These are phyloP conservation scores for Neofusicoccum ribis DNA, from an alignment of 2,329 filamentous ascomycete genomes.

Conservation along the genomic window DNA sequence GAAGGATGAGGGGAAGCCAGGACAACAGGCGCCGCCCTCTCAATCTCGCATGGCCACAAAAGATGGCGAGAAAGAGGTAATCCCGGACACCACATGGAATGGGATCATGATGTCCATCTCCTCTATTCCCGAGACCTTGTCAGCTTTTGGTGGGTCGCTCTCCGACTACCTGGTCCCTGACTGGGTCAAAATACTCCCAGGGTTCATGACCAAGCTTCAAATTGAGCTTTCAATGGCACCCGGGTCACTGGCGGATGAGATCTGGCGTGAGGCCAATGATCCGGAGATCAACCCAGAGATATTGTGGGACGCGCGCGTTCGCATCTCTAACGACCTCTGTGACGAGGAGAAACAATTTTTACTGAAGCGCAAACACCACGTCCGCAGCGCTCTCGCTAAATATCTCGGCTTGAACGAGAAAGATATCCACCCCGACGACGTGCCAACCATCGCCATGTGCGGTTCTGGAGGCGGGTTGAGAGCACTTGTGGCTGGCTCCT, in stretches of 20 bases:
- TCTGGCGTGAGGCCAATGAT: slow-evolving; percentile 90
- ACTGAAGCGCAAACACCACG: slow-evolving; percentile 65
- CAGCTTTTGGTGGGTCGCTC: slow-evolving; percentile 53
- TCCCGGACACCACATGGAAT: slow-evolving; percentile 32
- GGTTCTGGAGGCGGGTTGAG: slow-evolving; percentile 89
- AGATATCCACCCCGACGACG: slow-evolving; percentile 88
- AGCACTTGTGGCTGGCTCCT: slow-evolving; percentile 85
- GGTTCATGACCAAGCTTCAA: slow-evolving; percentile 78
- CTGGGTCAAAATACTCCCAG: slow-evolving; percentile 77
- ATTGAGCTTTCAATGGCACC: slow-evolving; percentile 83
- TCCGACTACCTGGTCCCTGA: slow-evolving; percentile 74
- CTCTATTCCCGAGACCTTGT: slow-evolving; percentile 30
- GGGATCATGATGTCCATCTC: slow-evolving; percentile 34
- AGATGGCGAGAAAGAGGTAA: slow-evolving; percentile 25
- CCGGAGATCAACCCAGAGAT: slow-evolving; percentile 85
- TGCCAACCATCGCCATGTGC: slow-evolving; percentile 90
- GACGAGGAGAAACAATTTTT: slow-evolving; percentile 78
- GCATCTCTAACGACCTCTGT: slow-evolving; percentile 79
- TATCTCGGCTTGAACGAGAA: slow-evolving; percentile 78
- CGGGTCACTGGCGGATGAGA: slow-evolving; percentile 85
- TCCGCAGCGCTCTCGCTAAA: slow-evolving; percentile 71
- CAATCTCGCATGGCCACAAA: slow-evolving; percentile 33
- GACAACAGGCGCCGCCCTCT: slow-evolving; percentile 35
- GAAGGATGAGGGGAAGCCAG: slow-evolving; percentile 23
- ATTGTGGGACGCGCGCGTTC: slow-evolving; percentile 73